Conservation (phyloP, 1,284 basidiomycete genomes). For the Mixia osmundae region DNA sequence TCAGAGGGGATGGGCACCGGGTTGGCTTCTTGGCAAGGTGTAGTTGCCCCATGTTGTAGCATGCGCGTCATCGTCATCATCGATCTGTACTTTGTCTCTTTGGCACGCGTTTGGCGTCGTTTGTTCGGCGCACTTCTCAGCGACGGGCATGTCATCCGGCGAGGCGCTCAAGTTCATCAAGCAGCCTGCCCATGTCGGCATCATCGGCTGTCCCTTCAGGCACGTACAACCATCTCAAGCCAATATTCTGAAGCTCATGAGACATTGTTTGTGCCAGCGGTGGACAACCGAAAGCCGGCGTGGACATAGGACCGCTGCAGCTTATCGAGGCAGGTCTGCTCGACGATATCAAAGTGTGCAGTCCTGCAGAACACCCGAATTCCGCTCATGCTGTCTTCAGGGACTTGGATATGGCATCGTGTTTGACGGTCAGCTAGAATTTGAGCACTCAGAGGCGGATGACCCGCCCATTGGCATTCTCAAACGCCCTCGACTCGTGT, state of each 20-base stretch:
- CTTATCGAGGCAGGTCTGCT: conserved; percentile 64
- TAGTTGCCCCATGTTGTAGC: too few relatives aligned
- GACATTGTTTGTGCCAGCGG: conserved; percentile 9
- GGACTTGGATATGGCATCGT: conserved; percentile 66
- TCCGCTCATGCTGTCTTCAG: conserved; percentile 7
- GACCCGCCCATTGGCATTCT: conserved; percentile 69
- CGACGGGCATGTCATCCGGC: too few relatives aligned
- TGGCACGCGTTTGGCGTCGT: too few relatives aligned
- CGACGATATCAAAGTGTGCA: conserved; percentile 35
- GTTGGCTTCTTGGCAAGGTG: conserved; percentile 9
- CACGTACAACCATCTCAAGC: conserved; percentile 6
- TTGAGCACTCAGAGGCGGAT: conserved; percentile 34
- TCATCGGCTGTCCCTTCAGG: conserved; percentile 20
- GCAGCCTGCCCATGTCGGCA: conserved; percentile 4
- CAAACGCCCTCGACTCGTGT: conserved; percentile 69
- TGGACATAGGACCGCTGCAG: conserved; percentile 73
- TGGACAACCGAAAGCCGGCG: conserved; percentile 45
- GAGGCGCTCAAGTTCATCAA: not conserved
- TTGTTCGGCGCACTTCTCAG: too few relatives aligned
- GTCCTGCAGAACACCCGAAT: not conserved
- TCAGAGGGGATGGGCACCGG: conserved; percentile 9
- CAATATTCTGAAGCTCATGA: not conserved
- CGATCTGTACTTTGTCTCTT: too few relatives aligned
- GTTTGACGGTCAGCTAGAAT: conserved; percentile 71
- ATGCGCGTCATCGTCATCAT: too few relatives aligned